These are phyloP conservation scores for Sporothrix pallida DNA, from an alignment of 2,329 filamentous ascomycete species.

Conservation along the genomic window DNA sequence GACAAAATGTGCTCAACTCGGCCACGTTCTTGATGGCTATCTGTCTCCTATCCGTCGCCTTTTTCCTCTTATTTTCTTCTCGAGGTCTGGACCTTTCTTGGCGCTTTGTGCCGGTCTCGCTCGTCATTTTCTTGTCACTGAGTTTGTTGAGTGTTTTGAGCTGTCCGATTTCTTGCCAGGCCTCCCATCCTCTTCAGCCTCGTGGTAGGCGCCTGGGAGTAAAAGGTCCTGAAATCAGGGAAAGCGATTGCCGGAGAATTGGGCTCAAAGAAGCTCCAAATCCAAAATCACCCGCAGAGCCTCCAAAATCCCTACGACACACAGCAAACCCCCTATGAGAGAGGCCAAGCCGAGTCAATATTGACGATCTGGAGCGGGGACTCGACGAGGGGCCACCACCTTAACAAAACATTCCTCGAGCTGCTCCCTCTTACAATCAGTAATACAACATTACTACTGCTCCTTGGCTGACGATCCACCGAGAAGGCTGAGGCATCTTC, in stretches of 20 bases:
- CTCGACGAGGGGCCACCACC: not conserved
- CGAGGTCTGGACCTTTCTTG: not conserved
- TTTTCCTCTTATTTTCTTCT: not conserved
- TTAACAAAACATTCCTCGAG: not conserved
- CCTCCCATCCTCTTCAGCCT: constrained; percentile 16
- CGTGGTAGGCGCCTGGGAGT: not conserved
- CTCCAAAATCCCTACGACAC: not conserved
- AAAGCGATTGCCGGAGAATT: not conserved
- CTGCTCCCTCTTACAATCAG: not conserved
- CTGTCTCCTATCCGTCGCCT: not conserved
- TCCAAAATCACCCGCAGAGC: not conserved
- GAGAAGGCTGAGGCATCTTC: constrained; percentile 25
- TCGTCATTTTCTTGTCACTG: not conserved
- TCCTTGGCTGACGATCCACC: not conserved
- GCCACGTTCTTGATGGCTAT: not conserved
- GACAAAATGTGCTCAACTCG: no score
- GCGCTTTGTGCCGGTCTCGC: constrained; percentile 12
- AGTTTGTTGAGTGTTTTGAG: not conserved
- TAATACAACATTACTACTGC: not conserved
- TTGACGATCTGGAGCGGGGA: not conserved
- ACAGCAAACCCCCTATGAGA: not conserved
- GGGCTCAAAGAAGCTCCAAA: not conserved
- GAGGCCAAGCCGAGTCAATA: not conserved
- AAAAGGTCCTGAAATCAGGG: not conserved
- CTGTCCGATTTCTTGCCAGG: not conserved